These are phyloP conservation scores for Knoxia roxburghii DNA, from an alignment of 257 asterid genomes.

Conservation along the genomic window DNA sequence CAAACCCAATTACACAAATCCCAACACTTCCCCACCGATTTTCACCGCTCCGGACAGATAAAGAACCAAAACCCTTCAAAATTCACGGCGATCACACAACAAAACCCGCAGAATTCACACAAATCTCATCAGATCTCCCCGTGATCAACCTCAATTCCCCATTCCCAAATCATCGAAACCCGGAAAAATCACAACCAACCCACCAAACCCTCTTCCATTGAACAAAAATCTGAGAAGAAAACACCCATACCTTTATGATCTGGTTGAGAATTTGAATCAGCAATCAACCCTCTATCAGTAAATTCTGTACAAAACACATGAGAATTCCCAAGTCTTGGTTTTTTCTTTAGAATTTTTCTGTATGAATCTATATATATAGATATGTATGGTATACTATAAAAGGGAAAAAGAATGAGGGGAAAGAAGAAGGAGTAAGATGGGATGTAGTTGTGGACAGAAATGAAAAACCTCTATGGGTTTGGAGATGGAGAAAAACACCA, in stretches of 20 bases:
- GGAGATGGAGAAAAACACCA: conserved; percentile 14
- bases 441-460: conserved; percentile 16
- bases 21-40: neutral
- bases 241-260: conserved; percentile 14
- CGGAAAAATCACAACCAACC: neutral
- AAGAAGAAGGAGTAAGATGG: neutral
- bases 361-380: neutral
- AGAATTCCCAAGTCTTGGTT: neutral
- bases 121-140: conserved; percentile 20
- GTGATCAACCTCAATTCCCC: conserved; percentile 22
- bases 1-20: conserved; percentile 7
- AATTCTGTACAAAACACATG: conserved; percentile 7
- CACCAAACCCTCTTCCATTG: conserved; percentile 1
- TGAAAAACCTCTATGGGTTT: conserved; percentile 19
- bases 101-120: neutral
- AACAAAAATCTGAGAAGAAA: neutral
- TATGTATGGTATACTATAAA: neutral
- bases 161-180: neutral
- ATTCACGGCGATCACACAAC: conserved; percentile 2
- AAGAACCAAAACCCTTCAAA: neutral
- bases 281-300: conserved; percentile 2
- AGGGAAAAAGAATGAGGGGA: neutral
- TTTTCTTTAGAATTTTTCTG: neutral
- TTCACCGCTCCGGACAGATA: neutral
- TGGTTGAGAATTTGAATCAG: neutral